Conservation (phyloP, 768 basidiomycete genomes). For the Russula abietina region DNA sequence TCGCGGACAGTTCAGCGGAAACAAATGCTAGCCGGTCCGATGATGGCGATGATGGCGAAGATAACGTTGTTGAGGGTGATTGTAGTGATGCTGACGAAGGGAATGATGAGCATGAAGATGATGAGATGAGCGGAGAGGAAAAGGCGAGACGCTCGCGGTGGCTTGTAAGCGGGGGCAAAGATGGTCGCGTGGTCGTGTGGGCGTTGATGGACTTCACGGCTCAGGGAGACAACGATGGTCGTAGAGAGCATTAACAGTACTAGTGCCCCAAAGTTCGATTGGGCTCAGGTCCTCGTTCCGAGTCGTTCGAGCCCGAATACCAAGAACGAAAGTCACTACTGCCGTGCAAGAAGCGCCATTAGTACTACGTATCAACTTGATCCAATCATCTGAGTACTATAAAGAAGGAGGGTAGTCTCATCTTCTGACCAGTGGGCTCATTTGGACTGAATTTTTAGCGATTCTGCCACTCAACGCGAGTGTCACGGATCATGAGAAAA, state of each 20-base stretch:
- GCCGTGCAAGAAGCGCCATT: too few species aligned
- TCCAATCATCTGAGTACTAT: too few species aligned
- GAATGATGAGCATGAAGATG: neutral
- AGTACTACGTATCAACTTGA: too few species aligned
- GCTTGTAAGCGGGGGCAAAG: conserved; percentile 25
- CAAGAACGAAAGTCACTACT: too few species aligned
- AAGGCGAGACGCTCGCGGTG: conserved; percentile 20
- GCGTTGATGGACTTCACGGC: conserved; percentile 20
- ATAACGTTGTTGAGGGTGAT: neutral
- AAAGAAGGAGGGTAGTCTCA: too few species aligned
- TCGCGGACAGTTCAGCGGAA: neutral
- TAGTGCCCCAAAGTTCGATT: too few species aligned
- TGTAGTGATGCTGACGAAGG: neutral
- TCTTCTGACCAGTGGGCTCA: too few species aligned
- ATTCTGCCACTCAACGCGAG: too few species aligned
- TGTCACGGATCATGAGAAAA: too few species aligned
- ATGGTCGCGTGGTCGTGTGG: conserved; percentile 23
- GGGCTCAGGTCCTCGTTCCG: too few species aligned
- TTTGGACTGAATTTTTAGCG: too few species aligned
- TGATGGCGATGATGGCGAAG: neutral
- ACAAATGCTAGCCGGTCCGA: neutral
- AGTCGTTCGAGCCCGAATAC: too few species aligned
- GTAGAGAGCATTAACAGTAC: neutral
- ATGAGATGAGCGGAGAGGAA: conserved; percentile 16
- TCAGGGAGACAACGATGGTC: neutral